phyloP scores from a whole-genome alignment of 257 asterid species.

The Petunia secreta region DNA sequence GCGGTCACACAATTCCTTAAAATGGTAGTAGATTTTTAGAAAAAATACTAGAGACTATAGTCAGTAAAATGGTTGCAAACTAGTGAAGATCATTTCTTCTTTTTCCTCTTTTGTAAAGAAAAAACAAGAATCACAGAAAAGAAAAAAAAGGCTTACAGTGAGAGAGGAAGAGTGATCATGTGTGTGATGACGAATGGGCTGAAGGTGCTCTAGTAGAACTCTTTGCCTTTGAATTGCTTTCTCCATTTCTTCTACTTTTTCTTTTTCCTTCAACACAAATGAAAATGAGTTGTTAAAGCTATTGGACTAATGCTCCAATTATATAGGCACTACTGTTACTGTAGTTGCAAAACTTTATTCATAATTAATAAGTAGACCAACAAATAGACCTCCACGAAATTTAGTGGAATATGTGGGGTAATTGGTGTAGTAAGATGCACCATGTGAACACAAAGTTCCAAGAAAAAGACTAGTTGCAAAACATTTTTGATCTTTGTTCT shows the following conservation, averaged over 20 bases:
- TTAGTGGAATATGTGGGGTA: conserved; percentile 1
- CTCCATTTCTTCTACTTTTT: conserved; percentile 51
- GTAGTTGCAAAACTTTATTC: background rate
- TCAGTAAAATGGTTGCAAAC: no score
- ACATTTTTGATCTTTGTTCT: no score
- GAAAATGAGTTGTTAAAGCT: background rate
- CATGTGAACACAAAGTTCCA: background rate
- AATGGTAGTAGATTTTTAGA: no score
- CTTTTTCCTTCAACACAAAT: background rate
- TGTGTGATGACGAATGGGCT: conserved; percentile 45
- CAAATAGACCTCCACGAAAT: conserved; percentile 5
- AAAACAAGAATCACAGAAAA: no score
- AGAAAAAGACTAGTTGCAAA: background rate
- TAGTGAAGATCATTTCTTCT: no score
- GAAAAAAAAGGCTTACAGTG: conserved; percentile 49
- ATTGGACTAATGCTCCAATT: background rate
- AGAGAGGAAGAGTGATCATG: conserved; percentile 42
- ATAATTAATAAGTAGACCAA: background rate
- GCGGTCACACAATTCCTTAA: no score
- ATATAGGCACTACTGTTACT: background rate
- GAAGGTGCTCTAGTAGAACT: conserved; percentile 63
- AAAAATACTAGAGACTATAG: no score
- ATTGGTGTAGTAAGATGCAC: background rate
- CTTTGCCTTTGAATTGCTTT: conserved; percentile 70
- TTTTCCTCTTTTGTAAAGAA: background rate